Base-by-base conservation (phyloP, 495 filamentous ascomycete genomes). In the Darksidea phi region DNA sequence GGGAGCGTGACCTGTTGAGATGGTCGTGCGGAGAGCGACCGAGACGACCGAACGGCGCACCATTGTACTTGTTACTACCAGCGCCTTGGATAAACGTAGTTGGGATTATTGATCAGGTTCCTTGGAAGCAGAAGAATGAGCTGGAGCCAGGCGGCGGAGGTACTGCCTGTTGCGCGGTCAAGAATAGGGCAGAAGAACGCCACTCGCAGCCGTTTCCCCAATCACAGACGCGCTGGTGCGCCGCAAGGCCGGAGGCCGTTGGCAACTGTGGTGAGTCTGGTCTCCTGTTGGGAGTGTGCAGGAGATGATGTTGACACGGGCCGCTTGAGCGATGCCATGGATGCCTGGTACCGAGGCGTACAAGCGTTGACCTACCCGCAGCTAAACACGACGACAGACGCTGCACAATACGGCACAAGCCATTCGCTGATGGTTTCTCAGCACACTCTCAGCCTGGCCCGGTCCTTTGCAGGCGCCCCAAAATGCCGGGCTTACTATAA, bases 401-500 rank as follows among this genome's bases (percentile, higher is more conserved):
- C 49, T 53, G 49, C 49, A 37, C 15, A 10, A 55, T 18, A 57
- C 38, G 42, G 54, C 54, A 26, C 36, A 28, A 46, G 24, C 36
- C 20, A 57, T 57, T 57, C 38, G 54, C 42, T 46, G 54, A 23
- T 47, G 20, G 12, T 52, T 6, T 50, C 11, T 28, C 48, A 10
- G 15, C 48, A 23, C 23, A 37, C 28, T 52, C 18, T 15, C 21
- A n/a, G 24, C n/a, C 32, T 37, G 32, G 10, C 17, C 10, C 1
- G 2, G 28, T 6, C 1, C 3, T 11, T 41, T 20, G 18, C 48
- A 23, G 23, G 12, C 48, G 48, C 48, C 23, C 18, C 28, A 24
- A 8, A 6, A 18, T 28, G 23, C 24, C 47, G 23, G n/a, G 47
- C 47, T 28, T 28, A 49, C 23, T 5, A 4, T 5, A 4, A 45